Percentiles rank a stretch among this genome's conserved stretches.
Evolutionary conservation across 768 basidiomycete genomes (phyloP).

Genomic region (Dioszegia crocea): DNA sequence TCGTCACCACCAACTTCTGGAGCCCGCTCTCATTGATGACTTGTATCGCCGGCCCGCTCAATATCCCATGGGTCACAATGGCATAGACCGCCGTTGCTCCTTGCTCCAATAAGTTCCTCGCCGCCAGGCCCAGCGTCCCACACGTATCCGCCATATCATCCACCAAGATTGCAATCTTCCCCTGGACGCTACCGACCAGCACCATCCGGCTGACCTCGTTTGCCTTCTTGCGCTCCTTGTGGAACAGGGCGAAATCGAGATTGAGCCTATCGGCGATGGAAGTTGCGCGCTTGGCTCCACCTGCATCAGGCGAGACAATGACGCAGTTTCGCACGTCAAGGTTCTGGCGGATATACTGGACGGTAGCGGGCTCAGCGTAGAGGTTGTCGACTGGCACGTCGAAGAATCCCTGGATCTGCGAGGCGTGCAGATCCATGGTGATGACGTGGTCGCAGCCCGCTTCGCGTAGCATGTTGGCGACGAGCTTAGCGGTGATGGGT

Average conservation of each 20-base stretch:
- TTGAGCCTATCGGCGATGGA: conserved; percentile 92
- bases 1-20: conserved; percentile 89
- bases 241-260: conserved; percentile 92
- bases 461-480: conserved; percentile 95
- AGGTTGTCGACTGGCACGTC: conserved; percentile 67
- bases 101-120: conserved; percentile 76
- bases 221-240: conserved; percentile 76
- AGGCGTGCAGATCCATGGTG: conserved; percentile 68
- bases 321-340: conserved; percentile 83
- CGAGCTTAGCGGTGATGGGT: conserved; percentile 96
- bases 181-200: conserved; percentile 87
- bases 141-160: conserved; percentile 99
- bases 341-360: conserved; percentile 81
- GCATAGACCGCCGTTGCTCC: conserved; percentile 84
- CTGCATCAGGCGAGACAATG: conserved; percentile 94
- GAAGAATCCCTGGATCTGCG: conserved; percentile 98
- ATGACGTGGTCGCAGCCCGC: conserved; percentile 98
- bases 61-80: conserved; percentile 78
- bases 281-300: conserved; percentile 94
- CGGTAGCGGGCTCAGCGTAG: conserved; percentile 92
- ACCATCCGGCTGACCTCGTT: conserved; percentile 58
- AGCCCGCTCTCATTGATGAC: conserved; percentile 49
- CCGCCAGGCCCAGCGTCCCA: conserved; percentile 77
- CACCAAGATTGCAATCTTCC: conserved; percentile 91
- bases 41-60: conserved; percentile 29